Evolutionary conservation across 2,329 filamentous ascomycete genomes (phyloP), one percentile per base, ranked within the genome.

Genomic region (Hypoxylon rubiginosum): DNA sequence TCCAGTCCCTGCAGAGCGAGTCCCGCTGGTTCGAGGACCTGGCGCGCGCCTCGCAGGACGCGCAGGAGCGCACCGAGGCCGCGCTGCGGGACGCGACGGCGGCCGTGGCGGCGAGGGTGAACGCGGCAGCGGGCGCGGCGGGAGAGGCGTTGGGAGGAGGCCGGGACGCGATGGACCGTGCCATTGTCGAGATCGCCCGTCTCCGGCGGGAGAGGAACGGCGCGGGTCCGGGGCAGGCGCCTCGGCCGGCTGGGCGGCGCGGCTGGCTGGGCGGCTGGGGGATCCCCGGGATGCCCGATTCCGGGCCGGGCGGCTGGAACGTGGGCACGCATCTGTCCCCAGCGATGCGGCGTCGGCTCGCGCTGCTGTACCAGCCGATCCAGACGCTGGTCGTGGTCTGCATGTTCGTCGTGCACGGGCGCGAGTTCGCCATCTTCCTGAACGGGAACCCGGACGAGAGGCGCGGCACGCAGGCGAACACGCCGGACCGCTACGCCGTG

Each of bases 381-480:
- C 0, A 58, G 15, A 19, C n/a, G n/a, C 19, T 43, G 4, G 19
- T 66, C 32, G 56, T 74, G 59, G 0, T 70, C 1, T n/a, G 11
- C 1, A 49, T 62, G n/a, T 46, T 46, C 6, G 43, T 75, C 17
- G 64, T 71, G 17, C 52, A 67, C 54, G 66, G 58, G 15, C 61
- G 68, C 11, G 67, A 70, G 34, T 62, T 60, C 53, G 58, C 51
- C 43, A 24, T 50, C 24, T 72, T 71, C 62, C 53, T 11, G 49
- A 3, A 50, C 9, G 62, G 63, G 24, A 76, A 76, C 62, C 32
- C 55, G 8, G 10, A 60, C 1, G 48, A 55, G 30, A 46, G 36
- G 32, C 69, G 74, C 10, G 71, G 53, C 2, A 9, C 72, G 10
- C 74, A 53, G 48, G 48, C 62, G n/a, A n/a, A n/a, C 26, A 11